Evolutionary conservation across 176 grass and related monocot genomes (phyloP), one percentile per base, ranked within the genome.

Genomic region (Typha latifolia): DNA sequence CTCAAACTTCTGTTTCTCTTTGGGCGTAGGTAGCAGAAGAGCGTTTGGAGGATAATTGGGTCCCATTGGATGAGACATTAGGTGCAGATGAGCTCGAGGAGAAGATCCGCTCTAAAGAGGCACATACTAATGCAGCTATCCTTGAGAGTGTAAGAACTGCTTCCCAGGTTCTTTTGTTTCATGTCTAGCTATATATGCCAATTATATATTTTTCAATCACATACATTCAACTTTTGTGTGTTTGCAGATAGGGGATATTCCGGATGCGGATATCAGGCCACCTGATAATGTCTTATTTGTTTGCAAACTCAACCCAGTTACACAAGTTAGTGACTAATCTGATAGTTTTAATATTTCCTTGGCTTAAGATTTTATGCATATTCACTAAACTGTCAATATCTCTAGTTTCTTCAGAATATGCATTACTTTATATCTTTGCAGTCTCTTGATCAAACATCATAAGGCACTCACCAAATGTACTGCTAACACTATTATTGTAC

Each of bases 271-370:
- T 31, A 80, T 97, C 2, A 97, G 83, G 69, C 89, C 94, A 20
- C 94, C 89, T 51, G 94, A 97, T 0, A 92, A 92, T 74, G 89
- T 97, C 27, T 78, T 97, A 53, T 97, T 97, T 74, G 94, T 97
- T 76, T 97, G 94, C 73, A 97, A 92, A 83, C 85, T 97, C 50
- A 97, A 97, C 49, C 88, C 85, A 78, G 85, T 89, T 72, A 97
- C 94, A 48, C 82, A 97, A 65, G 94, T 91, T 84, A 84, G 61
- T 83, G 72, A 18, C 63, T 15, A 12, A 4, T 64, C 51, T 32
- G 14, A 63, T 14, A 51, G 12, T 82, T 73, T 15, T 18, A 78
- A 15, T 52, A 21, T 62, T 37, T 65, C 61, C 32, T 53, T n/a
- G 16, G 5, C 43, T 74, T 63, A 16, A 72, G 22, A 26, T 29